Evolutionary conservation across 805 yeast genomes (phyloP).

Genomic region (Candida pseudoglaebosa): DNA sequence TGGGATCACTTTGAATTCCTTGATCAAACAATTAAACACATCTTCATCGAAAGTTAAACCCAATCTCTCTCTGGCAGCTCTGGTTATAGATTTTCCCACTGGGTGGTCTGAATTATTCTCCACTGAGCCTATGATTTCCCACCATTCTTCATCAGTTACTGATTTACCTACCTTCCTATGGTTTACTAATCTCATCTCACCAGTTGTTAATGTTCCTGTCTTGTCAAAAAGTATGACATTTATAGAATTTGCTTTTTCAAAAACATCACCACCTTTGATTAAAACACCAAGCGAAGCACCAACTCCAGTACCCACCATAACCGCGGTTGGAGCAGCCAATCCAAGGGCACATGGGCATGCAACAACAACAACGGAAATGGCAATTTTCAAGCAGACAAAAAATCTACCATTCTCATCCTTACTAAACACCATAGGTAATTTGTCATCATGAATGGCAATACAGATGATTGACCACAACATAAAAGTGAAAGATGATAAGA

Average conservation of each 20-base stretch:
- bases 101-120: slow-evolving; percentile 87
- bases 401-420: slow-evolving; percentile 50
- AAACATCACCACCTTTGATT: slow-evolving; percentile 87
- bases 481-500: slow-evolving; percentile 63
- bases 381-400: slow-evolving; percentile 67
- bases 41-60: slow-evolving; percentile 30
- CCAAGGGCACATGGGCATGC: slow-evolving; percentile 99
- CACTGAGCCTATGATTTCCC: slow-evolving; percentile 54
- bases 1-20: slow-evolving; percentile 32
- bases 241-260: slow-evolving; percentile 67
- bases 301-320: slow-evolving; percentile 98
- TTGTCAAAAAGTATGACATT: slow-evolving; percentile 81
- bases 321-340: slow-evolving; percentile 96
- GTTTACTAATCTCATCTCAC: slow-evolving; percentile 54
- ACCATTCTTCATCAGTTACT: slow-evolving; percentile 26
- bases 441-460: slow-evolving; percentile 14
- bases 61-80: slow-evolving; percentile 25
- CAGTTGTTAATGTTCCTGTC: slow-evolving; percentile 92
- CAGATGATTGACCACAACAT: slow-evolving; percentile 35
- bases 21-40: slow-evolving; percentile 25
- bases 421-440: slow-evolving; percentile 47
- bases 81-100: slow-evolving; percentile 66
- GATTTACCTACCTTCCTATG: slow-evolving; percentile 10
- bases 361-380: slow-evolving; percentile 90
- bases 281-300: slow-evolving; percentile 88